These are phyloP conservation scores for Yamadazyma kitorensis DNA, from an alignment of 805 yeast genomes.

Conservation along the genomic window DNA sequence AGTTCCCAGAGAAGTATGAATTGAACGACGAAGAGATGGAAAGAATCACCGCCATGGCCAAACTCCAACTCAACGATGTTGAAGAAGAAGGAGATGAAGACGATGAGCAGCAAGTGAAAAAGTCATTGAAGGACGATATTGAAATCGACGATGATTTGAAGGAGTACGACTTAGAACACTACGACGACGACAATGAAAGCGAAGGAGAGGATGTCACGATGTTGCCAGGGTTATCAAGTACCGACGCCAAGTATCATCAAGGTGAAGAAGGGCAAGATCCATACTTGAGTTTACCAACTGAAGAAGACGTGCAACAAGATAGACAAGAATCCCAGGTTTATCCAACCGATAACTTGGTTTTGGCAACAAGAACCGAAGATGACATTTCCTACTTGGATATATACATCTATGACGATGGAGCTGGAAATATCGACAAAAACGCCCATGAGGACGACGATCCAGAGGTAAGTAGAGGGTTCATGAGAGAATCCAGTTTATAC, in stretches of 20 bases:
- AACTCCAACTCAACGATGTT: conserved; percentile 77
- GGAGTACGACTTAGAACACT: conserved; percentile 82
- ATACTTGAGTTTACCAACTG: conserved; percentile 60
- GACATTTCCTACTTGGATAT: conserved; percentile 90
- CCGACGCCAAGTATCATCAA: conserved; percentile 56
- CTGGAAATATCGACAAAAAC: conserved; percentile 71
- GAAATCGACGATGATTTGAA: conserved; percentile 82
- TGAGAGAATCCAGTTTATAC: conserved; percentile 73
- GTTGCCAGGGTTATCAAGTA: conserved; percentile 67
- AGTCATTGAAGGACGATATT: conserved; percentile 45
- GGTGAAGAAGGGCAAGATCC: conserved; percentile 52
- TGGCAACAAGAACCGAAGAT: conserved; percentile 95
- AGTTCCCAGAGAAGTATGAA: conserved; percentile 86
- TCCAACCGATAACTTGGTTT: conserved; percentile 84
- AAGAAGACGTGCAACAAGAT: conserved; percentile 68
- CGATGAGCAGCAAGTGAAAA: conserved; percentile 12
- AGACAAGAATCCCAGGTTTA: conserved; percentile 80
- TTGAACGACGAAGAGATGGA: conserved; percentile 90
- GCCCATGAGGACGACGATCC: conserved; percentile 75
- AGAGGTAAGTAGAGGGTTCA: conserved; percentile 71
- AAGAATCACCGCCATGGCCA: conserved; percentile 82
- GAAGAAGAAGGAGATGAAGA: conserved; percentile 55
- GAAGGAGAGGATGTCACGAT: conserved; percentile 61
- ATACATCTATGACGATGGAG: conserved; percentile 91
- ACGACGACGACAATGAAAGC: conserved; percentile 62